Evolutionary conservation across 352 stramenopile species (phyloP).

Genomic region (Phytophthora pistaciae): DNA sequence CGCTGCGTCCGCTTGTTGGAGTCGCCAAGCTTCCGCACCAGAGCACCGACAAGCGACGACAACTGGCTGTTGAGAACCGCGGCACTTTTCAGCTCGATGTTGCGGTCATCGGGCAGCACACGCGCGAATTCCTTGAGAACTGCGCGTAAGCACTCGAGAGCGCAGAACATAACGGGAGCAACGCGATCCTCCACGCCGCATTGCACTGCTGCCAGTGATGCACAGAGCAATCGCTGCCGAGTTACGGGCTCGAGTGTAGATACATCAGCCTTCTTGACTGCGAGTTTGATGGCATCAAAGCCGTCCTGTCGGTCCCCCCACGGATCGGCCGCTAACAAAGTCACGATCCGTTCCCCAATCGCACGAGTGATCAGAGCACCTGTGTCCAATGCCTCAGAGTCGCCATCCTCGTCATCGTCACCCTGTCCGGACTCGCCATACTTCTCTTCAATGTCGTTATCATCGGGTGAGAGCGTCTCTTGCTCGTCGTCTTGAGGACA

Average conservation of each 20-base stretch:
- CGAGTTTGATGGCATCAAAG: constrained; percentile 74
- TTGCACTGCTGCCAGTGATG: constrained; percentile 69
- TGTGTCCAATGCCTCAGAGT: constrained; percentile 55
- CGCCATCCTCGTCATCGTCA: constrained; percentile 10
- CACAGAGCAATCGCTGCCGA: constrained; percentile 69
- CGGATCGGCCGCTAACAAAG: constrained; percentile 70
- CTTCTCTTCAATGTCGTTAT: constrained; percentile 14
- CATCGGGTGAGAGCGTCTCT: background rate
- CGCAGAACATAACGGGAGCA: constrained; percentile 85
- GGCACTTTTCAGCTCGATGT: constrained; percentile 31
- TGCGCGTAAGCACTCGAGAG: constrained; percentile 72
- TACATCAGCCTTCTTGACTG: constrained; percentile 75
- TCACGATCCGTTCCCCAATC: constrained; percentile 79
- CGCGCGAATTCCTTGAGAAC: constrained; percentile 76
- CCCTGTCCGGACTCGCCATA: background rate
- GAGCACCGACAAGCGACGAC: constrained; percentile 50
- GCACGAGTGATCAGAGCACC: constrained; percentile 72
- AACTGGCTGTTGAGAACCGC: constrained; percentile 68
- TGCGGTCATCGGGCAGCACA: constrained; percentile 47
- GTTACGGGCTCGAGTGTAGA: constrained; percentile 35
- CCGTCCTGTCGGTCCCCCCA: constrained; percentile 86
- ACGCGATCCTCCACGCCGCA: constrained; percentile 82
- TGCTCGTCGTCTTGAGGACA: constrained; percentile 11
- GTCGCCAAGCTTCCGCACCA: constrained; percentile 76
- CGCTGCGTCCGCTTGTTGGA: constrained; percentile 87